These are phyloP conservation scores for Saccharomyces pastorianus DNA, from an alignment of 1,139 yeast genomes.

Conservation along the genomic window DNA sequence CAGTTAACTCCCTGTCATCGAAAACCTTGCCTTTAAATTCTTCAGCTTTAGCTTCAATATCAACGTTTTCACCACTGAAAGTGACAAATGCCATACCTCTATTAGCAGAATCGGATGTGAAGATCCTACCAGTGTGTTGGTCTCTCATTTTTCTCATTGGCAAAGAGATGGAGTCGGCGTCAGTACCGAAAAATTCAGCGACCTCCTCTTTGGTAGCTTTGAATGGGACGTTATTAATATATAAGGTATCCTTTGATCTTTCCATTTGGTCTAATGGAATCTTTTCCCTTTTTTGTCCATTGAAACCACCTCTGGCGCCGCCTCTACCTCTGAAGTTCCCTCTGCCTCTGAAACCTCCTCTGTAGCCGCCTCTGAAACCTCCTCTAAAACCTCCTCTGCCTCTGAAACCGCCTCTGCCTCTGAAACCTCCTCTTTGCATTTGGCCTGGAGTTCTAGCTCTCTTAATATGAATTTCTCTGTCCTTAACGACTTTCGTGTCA, in stretches of 20 bases:
- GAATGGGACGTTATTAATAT: conserved; percentile 31
- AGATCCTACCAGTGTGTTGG: conserved; percentile 21
- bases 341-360: conserved; percentile 13
- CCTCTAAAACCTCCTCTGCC: conserved; percentile 9
- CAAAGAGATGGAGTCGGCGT: conserved; percentile 24
- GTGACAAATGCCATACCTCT: conserved; percentile 32
- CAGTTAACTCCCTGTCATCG: conserved; percentile 27
- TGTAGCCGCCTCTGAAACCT: conserved; percentile 10
- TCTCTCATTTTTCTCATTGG: conserved; percentile 32
- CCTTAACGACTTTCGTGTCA: conserved; percentile 26
- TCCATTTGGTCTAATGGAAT: conserved; percentile 30
- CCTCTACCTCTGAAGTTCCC: conserved; percentile 14
- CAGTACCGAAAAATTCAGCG: conserved; percentile 28
- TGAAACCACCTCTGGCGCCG: conserved; percentile 16
- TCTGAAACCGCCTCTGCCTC: conserved; percentile 11
- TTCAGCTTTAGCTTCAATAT: conserved; percentile 23
- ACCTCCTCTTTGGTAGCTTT: conserved; percentile 28
- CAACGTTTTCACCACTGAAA: conserved; percentile 18
- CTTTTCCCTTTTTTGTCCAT: conserved; percentile 20
- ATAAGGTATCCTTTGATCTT: conserved; percentile 30
- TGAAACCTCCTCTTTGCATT: conserved; percentile 11
- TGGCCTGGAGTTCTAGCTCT: conserved; percentile 26
- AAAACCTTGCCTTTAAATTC: conserved; percentile 28
- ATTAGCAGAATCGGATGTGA: conserved; percentile 26
- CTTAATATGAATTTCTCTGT: conserved; percentile 29